These are phyloP conservation scores for Pelargonium citronellum DNA, from an alignment of 441 rosid genomes.

Conservation along the genomic window DNA sequence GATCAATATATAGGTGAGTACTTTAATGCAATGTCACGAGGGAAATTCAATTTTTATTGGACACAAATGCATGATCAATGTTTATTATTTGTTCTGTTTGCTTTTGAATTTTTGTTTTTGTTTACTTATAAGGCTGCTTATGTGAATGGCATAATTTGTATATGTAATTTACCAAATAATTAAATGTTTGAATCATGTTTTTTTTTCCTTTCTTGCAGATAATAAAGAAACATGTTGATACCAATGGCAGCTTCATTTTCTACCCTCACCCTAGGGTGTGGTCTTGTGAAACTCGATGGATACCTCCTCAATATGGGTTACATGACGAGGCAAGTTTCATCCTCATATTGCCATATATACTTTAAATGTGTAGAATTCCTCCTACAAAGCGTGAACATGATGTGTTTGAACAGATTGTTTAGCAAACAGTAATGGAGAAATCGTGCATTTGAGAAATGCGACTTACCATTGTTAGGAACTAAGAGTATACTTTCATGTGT, in stretches of 20 bases:
- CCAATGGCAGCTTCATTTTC: conserved; percentile 23
- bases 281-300: conserved; percentile 10
- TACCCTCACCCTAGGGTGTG: conserved; percentile 7
- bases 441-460: background rate
- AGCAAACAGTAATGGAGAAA: too few species aligned
- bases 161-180: background rate
- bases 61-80: background rate
- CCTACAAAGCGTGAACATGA: background rate
- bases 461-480: background rate
- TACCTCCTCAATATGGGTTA: conserved; percentile 15
- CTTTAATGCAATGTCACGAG: background rate
- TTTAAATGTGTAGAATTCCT: background rate
- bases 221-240: conserved; percentile 16
- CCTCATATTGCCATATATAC: background rate
- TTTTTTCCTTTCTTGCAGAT: conserved; percentile 7
- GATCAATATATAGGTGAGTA: background rate
- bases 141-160: background rate
- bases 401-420: background rate
- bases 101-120: background rate
- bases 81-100: background rate
- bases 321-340: conserved; percentile 25
- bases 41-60: too few species aligned
- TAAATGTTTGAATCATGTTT: background rate
- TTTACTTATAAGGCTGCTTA: background rate
- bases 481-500: background rate